Evolutionary conservation across 1,139 yeast species (phyloP), one percentile per base, ranked within the genome.

Genomic region (Yamadazyma siamensis): DNA sequence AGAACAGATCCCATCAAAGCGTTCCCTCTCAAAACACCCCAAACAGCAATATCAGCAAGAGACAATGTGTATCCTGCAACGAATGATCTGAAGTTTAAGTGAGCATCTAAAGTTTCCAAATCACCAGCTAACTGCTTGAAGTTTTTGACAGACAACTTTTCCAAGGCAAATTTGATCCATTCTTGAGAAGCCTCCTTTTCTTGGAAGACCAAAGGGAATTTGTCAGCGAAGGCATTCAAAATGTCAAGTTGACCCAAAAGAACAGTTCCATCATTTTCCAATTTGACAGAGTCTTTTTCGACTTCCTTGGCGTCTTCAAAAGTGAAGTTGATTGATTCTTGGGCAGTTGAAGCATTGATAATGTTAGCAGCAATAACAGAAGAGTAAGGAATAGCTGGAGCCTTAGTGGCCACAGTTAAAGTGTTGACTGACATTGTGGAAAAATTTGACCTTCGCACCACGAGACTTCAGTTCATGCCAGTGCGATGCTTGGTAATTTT

Each of bases 1-100:
- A 89, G 73, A 40, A 86, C 80, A 9, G 96, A 85, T 18, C 91
- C 95, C 71, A 88, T 87, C 55, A 91, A 80, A 32, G 95, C 87
- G 56, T 91, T 89, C 43, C 95, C 85, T 64, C 96, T 79, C 48
- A 91, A 71, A 26, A 82, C 85, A 59, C 97, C 97, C 96, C 96
- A 91, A 18, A 84, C 71, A 11, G 94, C 86, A 39, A 87, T 67
- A 60, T 91, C 98, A 32, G 95, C 94, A 34, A 79, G 61, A 9
- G 94, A 65, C 39, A 75, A 66, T 16, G 67, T 49, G 59, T 79
- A 72, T 13, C 94, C 95, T 40, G 76, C 71, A 35, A 87, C 56
- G 54, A 75, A 88, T 4, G 96, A 76, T 54, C 96, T 78, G 68
- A 85, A 79, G 70, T 86, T 86, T 58, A 91, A 73, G 57, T 82